Base-by-base conservation (phyloP, 2,329 filamentous ascomycete genomes). In the Bretziella fagacearum region DNA sequence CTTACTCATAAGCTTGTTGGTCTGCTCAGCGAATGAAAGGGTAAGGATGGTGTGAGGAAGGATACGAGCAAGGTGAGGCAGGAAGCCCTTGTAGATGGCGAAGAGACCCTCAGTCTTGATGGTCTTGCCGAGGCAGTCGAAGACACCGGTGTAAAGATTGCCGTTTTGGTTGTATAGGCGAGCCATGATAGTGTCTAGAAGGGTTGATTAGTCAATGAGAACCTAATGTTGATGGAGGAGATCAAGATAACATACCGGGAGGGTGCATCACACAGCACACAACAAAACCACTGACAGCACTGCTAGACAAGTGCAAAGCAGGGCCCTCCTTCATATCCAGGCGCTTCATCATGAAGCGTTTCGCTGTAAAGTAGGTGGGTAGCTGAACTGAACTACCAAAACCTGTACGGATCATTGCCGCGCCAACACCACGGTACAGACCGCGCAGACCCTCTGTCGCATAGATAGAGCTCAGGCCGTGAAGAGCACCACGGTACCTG, bases 181-280 rank as follows among this genome's bases (percentile, higher is more conserved):
- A 52, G 85, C 91, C 91, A 98, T 98, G 65, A 98, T 84, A 4
- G 91, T 98, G 62, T 98, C 91, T 55, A 44, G 13, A 17, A 25
- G 52, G 56, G 44, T 37, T 35, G 6, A 27, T 11, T 35, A 11
- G 32, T 37, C 39, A 37, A 11, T 8, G 32, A 4, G 7, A 23
- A 26, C 33, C 33, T 15, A 17, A 30, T 7, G 10, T 18, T 10
- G 11, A 17, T 1, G 2, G n/a, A n/a, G 30, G 30, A 15, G 30
- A 22, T n/a, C 6, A 18, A 39, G 26, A 23, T 6, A 52, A 61
- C 72, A 60, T 64, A 85, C 81, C 82, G 58, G 91, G 91, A 46
- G 91, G 91, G 59, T 98, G 91, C 91, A 98, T 98, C 53, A 96
- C 79, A 56, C 84, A 84, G 67, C 91, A 98, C 15, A 98, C 91